Conservation (phyloP, 73 alveolate species). For the Paramecium octaurelia region DNA sequence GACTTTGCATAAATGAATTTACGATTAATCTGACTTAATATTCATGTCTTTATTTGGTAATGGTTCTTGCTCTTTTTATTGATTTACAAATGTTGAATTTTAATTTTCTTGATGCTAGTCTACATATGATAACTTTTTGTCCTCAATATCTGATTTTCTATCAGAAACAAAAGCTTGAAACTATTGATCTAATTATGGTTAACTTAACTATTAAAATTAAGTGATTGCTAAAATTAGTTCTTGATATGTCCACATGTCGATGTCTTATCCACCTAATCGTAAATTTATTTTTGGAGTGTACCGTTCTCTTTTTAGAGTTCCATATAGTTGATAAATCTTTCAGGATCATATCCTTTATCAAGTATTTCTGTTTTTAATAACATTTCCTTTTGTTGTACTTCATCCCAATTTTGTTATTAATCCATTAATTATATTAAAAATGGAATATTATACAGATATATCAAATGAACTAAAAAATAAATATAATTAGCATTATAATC, state of each 20-base stretch:
- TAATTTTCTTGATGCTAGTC: background rate
- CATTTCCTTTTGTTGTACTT: background rate
- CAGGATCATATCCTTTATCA: conserved; percentile 30
- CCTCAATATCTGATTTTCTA: background rate
- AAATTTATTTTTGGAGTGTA: background rate
- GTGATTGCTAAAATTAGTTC: background rate
- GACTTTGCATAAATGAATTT: background rate
- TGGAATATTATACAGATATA: background rate
- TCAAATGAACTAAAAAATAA: background rate
- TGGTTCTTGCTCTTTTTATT: background rate
- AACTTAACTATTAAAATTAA: background rate
- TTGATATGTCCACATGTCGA: background rate
- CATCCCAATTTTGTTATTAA: background rate
- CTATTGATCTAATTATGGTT: background rate
- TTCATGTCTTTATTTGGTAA: background rate
- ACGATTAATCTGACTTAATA: background rate
- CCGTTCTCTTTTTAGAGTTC: background rate
- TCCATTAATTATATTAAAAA: background rate
- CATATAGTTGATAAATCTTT: background rate
- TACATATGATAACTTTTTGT: background rate
- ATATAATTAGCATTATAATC: background rate
- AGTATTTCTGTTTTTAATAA: conserved; percentile 1
- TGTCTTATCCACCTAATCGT: conserved; percentile 7
- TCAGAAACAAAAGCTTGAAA: background rate
- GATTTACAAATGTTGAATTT: background rate